Conservation (phyloP, 768 basidiomycete species). For the Fomitopsis pulvina region DNA sequence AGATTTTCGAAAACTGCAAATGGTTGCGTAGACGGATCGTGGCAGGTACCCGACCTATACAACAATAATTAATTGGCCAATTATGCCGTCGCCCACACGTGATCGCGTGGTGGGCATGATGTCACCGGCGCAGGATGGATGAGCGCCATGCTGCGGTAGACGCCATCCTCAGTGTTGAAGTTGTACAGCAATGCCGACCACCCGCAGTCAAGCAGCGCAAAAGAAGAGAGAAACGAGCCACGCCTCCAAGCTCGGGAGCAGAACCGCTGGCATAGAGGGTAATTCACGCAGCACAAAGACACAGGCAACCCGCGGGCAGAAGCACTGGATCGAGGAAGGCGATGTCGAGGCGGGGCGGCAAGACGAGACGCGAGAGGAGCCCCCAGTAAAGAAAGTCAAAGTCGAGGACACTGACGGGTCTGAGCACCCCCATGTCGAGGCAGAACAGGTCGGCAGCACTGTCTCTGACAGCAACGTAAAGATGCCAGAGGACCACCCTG, state of each 20-base stretch:
- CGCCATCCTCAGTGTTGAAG: no score
- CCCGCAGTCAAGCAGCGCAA: slow-evolving; percentile 14
- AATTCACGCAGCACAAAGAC: slow-evolving; percentile 2
- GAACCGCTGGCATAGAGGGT: slow-evolving; percentile 8
- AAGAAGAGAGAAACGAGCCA: not conserved
- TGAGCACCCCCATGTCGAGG: not conserved
- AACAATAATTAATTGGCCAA: not conserved
- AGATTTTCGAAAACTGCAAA: not conserved
- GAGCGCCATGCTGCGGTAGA: no score
- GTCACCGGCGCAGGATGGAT: no score
- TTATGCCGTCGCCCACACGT: no score
- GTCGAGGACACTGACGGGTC: slow-evolving; percentile 8
- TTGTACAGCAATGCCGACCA: slow-evolving; percentile 20
- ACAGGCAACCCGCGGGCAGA: slow-evolving; percentile 11
- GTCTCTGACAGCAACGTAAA: slow-evolving; percentile 7
- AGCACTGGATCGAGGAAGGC: slow-evolving; percentile 14
- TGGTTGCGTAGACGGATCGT: not conserved
- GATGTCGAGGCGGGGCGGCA: slow-evolving; percentile 7
- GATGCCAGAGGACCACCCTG: slow-evolving; percentile 10
- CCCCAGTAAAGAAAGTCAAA: slow-evolving; percentile 20
- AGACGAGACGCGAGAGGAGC: slow-evolving; percentile 10
- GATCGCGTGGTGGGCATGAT: no score
- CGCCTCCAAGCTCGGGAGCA: slow-evolving; percentile 9
- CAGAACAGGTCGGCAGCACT: not conserved
- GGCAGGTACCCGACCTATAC: no score